Conservation (phyloP, 2,329 filamentous ascomycete species). For the Aspergillus arachidicola region DNA sequence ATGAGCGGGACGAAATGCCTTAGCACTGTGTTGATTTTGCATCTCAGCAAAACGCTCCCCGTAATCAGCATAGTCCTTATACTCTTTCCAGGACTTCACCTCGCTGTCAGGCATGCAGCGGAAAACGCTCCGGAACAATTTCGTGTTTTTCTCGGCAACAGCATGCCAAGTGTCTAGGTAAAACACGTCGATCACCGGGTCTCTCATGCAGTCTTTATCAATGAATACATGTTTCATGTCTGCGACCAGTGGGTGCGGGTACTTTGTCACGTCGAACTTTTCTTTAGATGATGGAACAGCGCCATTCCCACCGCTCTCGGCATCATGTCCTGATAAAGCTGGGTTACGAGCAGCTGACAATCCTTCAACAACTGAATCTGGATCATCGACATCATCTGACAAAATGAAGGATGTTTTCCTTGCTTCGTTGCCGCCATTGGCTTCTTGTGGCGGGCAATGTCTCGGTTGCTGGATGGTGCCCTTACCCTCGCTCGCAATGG, state of each 20-base stretch:
- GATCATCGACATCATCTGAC: slow-evolving; percentile 22
- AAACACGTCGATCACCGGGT: slow-evolving; percentile 81
- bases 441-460: slow-evolving; percentile 42
- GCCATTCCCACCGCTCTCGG: slow-evolving; percentile 81
- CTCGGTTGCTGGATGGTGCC: slow-evolving; percentile 59
- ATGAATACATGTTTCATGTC: slow-evolving; percentile 76
- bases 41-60: slow-evolving; percentile 72
- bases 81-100: slow-evolving; percentile 89
- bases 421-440: slow-evolving; percentile 23
- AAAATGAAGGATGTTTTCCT: slow-evolving; percentile 20
- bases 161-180: slow-evolving; percentile 85
- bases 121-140: slow-evolving; percentile 90
- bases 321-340: slow-evolving; percentile 70
- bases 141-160: slow-evolving; percentile 91
- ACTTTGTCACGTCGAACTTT: slow-evolving; percentile 53
- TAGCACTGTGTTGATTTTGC: slow-evolving; percentile 57
- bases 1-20: slow-evolving; percentile 51
- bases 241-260: slow-evolving; percentile 51
- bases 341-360: slow-evolving; percentile 57
- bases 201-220: slow-evolving; percentile 89
- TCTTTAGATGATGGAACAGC: slow-evolving; percentile 51
- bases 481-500: slow-evolving; percentile 65
- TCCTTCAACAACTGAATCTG: slow-evolving; percentile 27
- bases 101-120: slow-evolving; percentile 96
- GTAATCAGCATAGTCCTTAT: slow-evolving; percentile 81